Conservation (phyloP, 2,329 filamentous ascomycete species). For the Davidsoniella neocaledoniae region DNA sequence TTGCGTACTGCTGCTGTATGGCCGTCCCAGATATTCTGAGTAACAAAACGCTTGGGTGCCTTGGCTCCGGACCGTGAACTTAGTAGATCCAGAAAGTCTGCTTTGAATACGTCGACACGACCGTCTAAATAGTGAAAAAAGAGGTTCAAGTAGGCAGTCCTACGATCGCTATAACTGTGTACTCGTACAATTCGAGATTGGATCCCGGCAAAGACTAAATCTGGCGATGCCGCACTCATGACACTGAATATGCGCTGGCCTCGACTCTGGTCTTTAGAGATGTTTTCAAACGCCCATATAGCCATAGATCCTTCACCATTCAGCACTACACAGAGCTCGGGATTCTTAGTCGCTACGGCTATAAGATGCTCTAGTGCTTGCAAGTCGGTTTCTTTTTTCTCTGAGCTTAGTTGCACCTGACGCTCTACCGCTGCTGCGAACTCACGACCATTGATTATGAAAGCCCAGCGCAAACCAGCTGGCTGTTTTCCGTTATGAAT, state of each 20-base stretch:
- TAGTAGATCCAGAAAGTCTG: conserved; percentile 62
- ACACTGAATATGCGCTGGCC: conserved; percentile 69
- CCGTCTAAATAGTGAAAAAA: conserved; percentile 77
- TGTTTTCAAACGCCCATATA: conserved; percentile 80
- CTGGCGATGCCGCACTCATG: conserved; percentile 50
- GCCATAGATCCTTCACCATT: conserved; percentile 78
- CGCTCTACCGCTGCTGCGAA: conserved; percentile 63
- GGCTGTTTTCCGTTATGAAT: conserved; percentile 15
- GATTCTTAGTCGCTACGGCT: conserved; percentile 66
- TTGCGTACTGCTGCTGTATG: conserved; percentile 70
- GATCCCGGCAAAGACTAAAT: conserved; percentile 29
- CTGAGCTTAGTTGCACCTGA: conserved; percentile 40
- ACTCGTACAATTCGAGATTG: conserved; percentile 2
- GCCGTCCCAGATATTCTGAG: conserved; percentile 61
- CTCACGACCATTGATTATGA: conserved; percentile 68
- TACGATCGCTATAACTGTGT: conserved; percentile 1
- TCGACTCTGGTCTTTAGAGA: conserved; percentile 41
- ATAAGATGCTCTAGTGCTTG: conserved; percentile 63
- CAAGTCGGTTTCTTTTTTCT: conserved; percentile 18
- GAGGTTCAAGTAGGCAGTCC: conserved; percentile 27
- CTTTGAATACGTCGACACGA: conserved; percentile 64
- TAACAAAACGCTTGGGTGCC: conserved; percentile 40
- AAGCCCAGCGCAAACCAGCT: conserved; percentile 42
- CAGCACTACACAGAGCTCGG: conserved; percentile 74
- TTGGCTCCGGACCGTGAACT: conserved; percentile 40